phyloP scores from a whole-genome alignment of 1,139 yeast species.

The Sugiyamaella sp. region DNA sequence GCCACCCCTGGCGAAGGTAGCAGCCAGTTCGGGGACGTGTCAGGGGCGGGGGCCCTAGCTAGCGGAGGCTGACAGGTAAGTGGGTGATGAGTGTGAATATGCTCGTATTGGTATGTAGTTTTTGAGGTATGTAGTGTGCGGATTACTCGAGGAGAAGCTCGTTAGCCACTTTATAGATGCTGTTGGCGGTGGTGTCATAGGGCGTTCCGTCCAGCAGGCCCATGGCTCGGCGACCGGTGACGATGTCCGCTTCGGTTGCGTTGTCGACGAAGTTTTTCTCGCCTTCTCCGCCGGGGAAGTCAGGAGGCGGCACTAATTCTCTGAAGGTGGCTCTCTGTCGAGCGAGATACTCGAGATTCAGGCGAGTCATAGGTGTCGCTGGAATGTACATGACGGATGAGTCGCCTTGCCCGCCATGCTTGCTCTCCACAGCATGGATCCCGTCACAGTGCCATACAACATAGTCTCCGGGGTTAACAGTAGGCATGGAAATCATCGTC shows the following conservation, averaged over 20 bases:
- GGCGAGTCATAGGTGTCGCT: conserved; percentile 40
- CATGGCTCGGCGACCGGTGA: conserved; percentile 23
- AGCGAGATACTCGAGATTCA: conserved; percentile 37
- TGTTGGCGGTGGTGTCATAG: conserved; percentile 20
- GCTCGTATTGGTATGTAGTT: too few relatives aligned
- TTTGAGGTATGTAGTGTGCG: not conserved
- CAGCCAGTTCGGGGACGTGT: too few relatives aligned
- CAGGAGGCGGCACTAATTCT: conserved; percentile 41
- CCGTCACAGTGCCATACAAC: conserved; percentile 57
- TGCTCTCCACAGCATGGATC: conserved; percentile 52
- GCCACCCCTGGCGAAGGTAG: too few relatives aligned
- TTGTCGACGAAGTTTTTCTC: conserved; percentile 32
- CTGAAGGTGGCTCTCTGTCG: conserved; percentile 41
- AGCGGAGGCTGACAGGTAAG: too few relatives aligned
- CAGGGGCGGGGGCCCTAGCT: too few relatives aligned
- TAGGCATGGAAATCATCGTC: conserved; percentile 36
- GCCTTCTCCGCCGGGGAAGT: conserved; percentile 43
- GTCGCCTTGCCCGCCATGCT: conserved; percentile 46
- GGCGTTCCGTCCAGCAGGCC: conserved; percentile 21
- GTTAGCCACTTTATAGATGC: conserved; percentile 5
- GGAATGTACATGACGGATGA: conserved; percentile 49
- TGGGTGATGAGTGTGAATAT: too few relatives aligned
- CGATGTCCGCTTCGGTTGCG: conserved; percentile 22
- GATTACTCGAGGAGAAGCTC: conserved; percentile 3
- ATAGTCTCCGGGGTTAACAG: conserved; percentile 44